These are phyloP conservation scores for Chaetothyriales sp. DNA, from an alignment of 2,329 filamentous ascomycete species.

Conservation along the genomic window DNA sequence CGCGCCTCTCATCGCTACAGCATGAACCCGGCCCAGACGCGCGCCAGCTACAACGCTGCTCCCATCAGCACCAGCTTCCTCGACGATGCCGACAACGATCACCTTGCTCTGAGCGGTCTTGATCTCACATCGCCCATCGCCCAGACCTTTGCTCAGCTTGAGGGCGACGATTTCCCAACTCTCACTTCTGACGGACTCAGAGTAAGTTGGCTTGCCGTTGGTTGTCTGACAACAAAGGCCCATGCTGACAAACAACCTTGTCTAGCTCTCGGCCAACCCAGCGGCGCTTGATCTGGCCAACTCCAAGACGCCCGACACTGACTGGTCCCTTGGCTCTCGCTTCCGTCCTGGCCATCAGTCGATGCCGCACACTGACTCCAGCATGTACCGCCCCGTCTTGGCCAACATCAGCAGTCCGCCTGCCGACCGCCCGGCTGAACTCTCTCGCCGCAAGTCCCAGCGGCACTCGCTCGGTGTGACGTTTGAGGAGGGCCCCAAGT, in stretches of 20 bases:
- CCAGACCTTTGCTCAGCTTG: slow-evolving; percentile 56
- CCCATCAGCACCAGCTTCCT: slow-evolving; percentile 77
- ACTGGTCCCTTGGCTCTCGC: slow-evolving; percentile 52
- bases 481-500: slow-evolving; percentile 20
- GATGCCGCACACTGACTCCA: slow-evolving; percentile 41
- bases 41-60: slow-evolving; percentile 39
- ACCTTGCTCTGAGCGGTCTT: slow-evolving; percentile 6
- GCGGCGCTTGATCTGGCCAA: slow-evolving; percentile 68
- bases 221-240: neutral
- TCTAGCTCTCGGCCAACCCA: slow-evolving; percentile 64
- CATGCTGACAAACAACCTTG: slow-evolving; percentile 21
- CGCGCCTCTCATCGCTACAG: slow-evolving; percentile 12
- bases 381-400: slow-evolving; percentile 26
- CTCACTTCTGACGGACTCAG: slow-evolving; percentile 38
- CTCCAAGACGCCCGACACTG: slow-evolving; percentile 48
- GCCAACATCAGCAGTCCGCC: slow-evolving; percentile 23
- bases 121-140: slow-evolving; percentile 45
- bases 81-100: slow-evolving; percentile 59
- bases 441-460: slow-evolving; percentile 26
- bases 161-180: slow-evolving; percentile 77
- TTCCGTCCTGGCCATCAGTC: slow-evolving; percentile 53
- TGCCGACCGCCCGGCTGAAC: slow-evolving; percentile 20
- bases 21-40: slow-evolving; percentile 3
- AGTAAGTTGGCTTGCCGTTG: slow-evolving; percentile 9
- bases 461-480: slow-evolving; percentile 34